Evolutionary conservation across 768 basidiomycete species (phyloP).

Genomic region (Suillus discolor): DNA sequence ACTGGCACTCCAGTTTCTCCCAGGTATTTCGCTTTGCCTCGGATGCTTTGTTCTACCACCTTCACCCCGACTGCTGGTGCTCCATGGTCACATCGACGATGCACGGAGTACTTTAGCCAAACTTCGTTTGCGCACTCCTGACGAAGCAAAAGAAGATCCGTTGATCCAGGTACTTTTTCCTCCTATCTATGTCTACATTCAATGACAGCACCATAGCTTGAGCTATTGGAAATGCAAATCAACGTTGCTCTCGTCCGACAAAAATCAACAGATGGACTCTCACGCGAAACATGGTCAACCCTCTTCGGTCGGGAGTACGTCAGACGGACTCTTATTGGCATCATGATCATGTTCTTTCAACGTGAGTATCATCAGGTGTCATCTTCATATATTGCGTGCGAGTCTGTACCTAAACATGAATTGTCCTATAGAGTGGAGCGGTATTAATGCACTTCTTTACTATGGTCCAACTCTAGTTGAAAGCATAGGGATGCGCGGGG

Average conservation of each 20-base stretch:
- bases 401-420: constrained; percentile 1
- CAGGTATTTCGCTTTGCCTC: constrained; percentile 64
- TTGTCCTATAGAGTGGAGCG: constrained; percentile 69
- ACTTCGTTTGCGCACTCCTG: constrained; percentile 46
- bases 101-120: constrained; percentile 59
- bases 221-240: constrained; percentile 76
- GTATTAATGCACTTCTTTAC: constrained; percentile 83
- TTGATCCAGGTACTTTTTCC: constrained; percentile 45
- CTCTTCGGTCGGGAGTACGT: constrained; percentile 58
- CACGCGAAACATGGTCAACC: constrained; percentile 52
- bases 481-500: constrained; percentile 63
- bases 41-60: constrained; percentile 56
- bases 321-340: constrained; percentile 66
- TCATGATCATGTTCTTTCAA: constrained; percentile 82
- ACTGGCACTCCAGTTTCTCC: constrained; percentile 69
- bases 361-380: constrained; percentile 45
- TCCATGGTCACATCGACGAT: constrained; percentile 55
- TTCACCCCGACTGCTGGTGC: constrained; percentile 49
- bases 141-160: constrained; percentile 52
- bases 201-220: constrained; percentile 47
- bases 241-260: constrained; percentile 57
- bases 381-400: background rate
- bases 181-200: background rate
- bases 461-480: constrained; percentile 76
- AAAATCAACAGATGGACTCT: constrained; percentile 21